These are phyloP conservation scores for Cornus controversa DNA, from an alignment of 148 eudicot species.

Conservation along the genomic window DNA sequence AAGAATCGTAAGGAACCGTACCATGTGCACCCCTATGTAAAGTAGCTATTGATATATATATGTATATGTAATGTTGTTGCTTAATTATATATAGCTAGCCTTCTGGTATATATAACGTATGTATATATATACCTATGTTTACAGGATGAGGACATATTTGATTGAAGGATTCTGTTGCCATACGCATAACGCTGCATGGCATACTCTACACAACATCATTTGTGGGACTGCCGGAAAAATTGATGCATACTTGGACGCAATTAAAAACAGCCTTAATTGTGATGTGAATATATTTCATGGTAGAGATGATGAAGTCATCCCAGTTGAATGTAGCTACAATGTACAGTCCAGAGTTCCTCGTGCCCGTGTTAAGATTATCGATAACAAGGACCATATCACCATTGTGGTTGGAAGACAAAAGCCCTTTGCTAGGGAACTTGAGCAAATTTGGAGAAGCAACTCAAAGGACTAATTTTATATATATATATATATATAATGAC, in stretches of 20 bases:
- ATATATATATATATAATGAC: neutral
- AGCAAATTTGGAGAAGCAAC: constrained; percentile 70
- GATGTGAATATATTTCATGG: constrained; percentile 64
- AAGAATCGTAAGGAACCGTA: too few relatives aligned
- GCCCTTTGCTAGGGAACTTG: constrained; percentile 74
- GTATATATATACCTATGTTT: neutral
- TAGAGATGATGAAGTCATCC: constrained; percentile 68
- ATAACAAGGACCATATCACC: constrained; percentile 74
- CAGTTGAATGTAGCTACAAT: constrained; percentile 71
- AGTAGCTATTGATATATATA: too few relatives aligned
- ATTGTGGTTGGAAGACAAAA: constrained; percentile 74
- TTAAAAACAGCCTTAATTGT: constrained; percentile 45
- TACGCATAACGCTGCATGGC: constrained; percentile 91
- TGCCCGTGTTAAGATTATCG: constrained; percentile 59
- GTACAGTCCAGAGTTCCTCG: constrained; percentile 59
- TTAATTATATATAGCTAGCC: too few relatives aligned
- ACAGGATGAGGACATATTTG: constrained; percentile 61
- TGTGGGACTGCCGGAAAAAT: constrained; percentile 74
- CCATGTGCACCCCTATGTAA: too few relatives aligned
- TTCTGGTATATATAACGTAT: too few relatives aligned
- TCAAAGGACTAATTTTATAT: too few relatives aligned
- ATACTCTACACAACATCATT: constrained; percentile 82
- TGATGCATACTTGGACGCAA: constrained; percentile 56
- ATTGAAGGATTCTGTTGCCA: constrained; percentile 73
- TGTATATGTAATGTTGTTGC: too few relatives aligned